phyloP scores from a whole-genome alignment of 176 grass and related monocot genomes.

The Carex scoparia region DNA sequence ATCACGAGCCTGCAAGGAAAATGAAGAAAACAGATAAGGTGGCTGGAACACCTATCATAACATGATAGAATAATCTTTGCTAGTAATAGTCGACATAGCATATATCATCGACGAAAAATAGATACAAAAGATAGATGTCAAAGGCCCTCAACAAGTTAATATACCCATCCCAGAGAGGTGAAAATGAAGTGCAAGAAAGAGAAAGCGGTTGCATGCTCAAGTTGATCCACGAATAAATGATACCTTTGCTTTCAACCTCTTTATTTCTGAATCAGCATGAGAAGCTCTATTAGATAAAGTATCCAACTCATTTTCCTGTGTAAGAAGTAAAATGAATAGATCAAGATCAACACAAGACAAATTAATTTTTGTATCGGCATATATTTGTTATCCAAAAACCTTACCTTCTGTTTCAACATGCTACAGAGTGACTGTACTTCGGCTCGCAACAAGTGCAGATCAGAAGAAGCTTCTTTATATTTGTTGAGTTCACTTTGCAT shows the following conservation, averaged over 20 bases:
- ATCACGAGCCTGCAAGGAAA: constrained; percentile 40
- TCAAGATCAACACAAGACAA: neutral
- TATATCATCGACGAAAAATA: neutral
- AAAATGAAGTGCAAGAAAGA: constrained; percentile 3
- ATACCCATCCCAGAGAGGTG: neutral
- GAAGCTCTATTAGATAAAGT: constrained; percentile 40
- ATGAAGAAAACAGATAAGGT: neutral
- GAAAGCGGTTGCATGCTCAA: neutral
- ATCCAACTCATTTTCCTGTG: constrained; percentile 53
- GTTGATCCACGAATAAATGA: neutral
- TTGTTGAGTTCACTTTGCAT: constrained; percentile 75
- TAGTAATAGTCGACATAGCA: neutral
- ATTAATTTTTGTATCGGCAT: constrained; percentile 2
- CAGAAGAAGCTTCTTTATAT: constrained; percentile 56
- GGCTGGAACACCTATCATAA: neutral
- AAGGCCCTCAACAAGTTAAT: neutral
- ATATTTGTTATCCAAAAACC: constrained; percentile 12
- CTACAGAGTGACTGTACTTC: constrained; percentile 69
- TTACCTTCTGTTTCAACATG: constrained; percentile 61
- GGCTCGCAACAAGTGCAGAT: constrained; percentile 65
- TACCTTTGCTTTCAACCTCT: constrained; percentile 44
- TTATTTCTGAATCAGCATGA: constrained; percentile 51
- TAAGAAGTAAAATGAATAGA: constrained; percentile 20
- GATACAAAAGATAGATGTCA: neutral
- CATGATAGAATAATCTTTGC: neutral